Evolutionary conservation across 352 stramenopile species (phyloP), one percentile per base, ranked within the genome.

Genomic region (Phytophthora quininea): DNA sequence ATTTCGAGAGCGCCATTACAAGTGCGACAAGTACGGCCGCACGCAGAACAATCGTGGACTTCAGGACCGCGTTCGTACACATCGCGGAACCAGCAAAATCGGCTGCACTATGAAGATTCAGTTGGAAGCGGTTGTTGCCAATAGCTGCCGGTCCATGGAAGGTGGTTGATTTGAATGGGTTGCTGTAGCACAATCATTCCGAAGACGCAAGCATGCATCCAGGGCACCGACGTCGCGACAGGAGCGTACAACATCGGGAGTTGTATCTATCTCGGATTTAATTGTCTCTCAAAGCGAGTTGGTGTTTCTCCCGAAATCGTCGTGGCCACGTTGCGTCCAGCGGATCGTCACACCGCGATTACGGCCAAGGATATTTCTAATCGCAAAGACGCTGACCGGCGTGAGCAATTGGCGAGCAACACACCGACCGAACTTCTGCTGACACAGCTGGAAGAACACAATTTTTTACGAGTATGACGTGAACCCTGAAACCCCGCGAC

Each of bases 101-200:
- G 30, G 49, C 3, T 59, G 50, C 19, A 27, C 29, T 5, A 66
- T 66, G 58, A 58, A 48, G n/a, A 58, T 58, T 51, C 29, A 12
- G 1, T 14, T 66, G 2, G 38, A 59, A 33, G 46, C 46, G 31
- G 46, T 52, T 4, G 46, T 33, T n/a, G 3, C 4, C 9, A 33
- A n/a, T 24, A 32, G 33, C 27, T 52, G 46, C 6, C 4, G n/a
- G 15, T 24, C 6, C 31, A 14, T 52, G 9, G 46, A 4, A 56
- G 32, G 11, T 52, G n/a, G 27, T 53, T 30, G 47, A 57, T 24
- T n/a, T 57, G 32, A 50, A 57, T 29, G 48, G 14, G 2, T 57
- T 27, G 1, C 1, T 35, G 4, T 31, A 27, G 5, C 59, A 60
- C 42, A 61, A 55, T 30, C 51, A 56, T 7, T 60, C 49, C 14